These are phyloP conservation scores for Fusarium napiforme DNA, from an alignment of 2,329 filamentous ascomycete species.

Conservation along the genomic window DNA sequence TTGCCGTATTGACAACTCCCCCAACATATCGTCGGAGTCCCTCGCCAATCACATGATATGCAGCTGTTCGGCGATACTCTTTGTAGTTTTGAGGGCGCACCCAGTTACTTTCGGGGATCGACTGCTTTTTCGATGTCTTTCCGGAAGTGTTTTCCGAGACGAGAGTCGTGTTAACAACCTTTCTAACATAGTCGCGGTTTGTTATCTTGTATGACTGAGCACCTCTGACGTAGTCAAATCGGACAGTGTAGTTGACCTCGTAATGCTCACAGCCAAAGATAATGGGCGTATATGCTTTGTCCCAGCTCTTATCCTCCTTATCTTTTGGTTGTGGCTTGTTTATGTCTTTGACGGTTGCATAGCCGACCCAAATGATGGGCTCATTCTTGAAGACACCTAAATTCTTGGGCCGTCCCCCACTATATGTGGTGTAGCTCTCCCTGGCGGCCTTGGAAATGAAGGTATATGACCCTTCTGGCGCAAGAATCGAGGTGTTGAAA, in stretches of 20 bases:
- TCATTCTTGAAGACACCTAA: slow-evolving; percentile 6
- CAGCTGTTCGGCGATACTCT: background rate
- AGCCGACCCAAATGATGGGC: slow-evolving; percentile 31
- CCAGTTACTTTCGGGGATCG: background rate
- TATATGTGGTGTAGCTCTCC: background rate
- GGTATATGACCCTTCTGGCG: background rate
- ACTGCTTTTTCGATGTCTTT: background rate
- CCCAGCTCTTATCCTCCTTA: background rate
- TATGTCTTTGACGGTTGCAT: background rate
- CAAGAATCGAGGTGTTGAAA: background rate
- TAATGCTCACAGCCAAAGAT: slow-evolving; percentile 19
- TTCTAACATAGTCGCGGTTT: background rate
- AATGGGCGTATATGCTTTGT: background rate
- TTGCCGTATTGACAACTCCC: background rate
- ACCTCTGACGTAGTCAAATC: background rate
- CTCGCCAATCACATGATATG: background rate
- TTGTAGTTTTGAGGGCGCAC: background rate
- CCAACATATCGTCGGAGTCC: background rate
- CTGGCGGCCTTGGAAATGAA: background rate
- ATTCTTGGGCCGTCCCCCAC: background rate
- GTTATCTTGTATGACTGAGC: background rate
- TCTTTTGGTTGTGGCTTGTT: accelerated
- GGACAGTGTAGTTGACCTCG: background rate
- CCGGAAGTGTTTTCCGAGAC: background rate
- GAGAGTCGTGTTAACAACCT: background rate